phyloP scores from a whole-genome alignment of 2,329 filamentous ascomycete species.

The Beauveria australis region DNA sequence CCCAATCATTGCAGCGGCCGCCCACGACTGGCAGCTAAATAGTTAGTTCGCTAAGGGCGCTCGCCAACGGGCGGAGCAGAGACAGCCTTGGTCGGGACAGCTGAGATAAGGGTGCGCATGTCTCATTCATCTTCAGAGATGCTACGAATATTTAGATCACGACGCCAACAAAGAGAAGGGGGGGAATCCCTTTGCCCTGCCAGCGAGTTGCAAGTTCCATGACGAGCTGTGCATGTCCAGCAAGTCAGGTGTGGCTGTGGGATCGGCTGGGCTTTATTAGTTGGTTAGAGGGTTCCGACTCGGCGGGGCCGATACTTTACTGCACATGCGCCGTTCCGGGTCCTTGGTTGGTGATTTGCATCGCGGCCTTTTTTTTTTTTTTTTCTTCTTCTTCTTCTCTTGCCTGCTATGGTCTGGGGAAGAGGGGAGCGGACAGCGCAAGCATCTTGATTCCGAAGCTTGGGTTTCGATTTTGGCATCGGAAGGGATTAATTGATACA shows the following conservation, averaged over 20 bases:
- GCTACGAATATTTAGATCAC: too few species aligned
- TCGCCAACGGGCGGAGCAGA: too few species aligned
- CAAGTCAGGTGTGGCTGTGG: background rate
- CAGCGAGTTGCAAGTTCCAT: background rate
- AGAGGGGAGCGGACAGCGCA: background rate
- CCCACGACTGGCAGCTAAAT: background rate
- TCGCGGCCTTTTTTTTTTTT: background rate
- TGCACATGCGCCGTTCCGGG: conserved; percentile 2
- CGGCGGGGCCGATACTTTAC: conserved; percentile 6
- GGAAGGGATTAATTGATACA: too few species aligned
- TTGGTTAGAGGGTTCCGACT: background rate
- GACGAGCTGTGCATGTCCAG: background rate
- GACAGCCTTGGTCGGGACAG: too few species aligned
- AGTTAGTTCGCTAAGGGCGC: background rate
- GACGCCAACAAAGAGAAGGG: too few species aligned
- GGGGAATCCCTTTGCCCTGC: too few species aligned
- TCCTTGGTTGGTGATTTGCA: conserved; percentile 6
- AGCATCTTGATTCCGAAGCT: background rate
- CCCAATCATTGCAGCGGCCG: background rate
- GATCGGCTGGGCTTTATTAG: background rate
- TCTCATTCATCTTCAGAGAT: too few species aligned
- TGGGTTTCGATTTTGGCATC: too few species aligned
- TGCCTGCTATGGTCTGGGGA: background rate
- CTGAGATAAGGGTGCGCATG: too few species aligned
- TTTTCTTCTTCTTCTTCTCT: too few species aligned